Conservation (phyloP, 1,284 basidiomycete genomes). For the Anthracocystis panici-leucophaei region DNA sequence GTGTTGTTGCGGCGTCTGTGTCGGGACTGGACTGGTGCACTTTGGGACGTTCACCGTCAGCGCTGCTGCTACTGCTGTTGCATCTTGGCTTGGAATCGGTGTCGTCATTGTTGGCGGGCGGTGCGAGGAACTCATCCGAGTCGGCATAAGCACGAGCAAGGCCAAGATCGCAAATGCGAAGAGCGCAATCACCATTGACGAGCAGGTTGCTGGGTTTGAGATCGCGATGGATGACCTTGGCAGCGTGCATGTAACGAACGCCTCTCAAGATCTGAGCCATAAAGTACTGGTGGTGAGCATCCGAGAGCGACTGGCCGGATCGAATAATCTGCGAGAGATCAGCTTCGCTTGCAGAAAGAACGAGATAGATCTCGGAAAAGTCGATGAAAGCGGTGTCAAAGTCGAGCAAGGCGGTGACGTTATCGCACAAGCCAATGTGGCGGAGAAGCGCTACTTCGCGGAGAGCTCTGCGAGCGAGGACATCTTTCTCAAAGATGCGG, state of each 20-base stretch:
- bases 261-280: constrained; percentile 67
- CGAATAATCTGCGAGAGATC: constrained; percentile 68
- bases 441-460: constrained; percentile 65
- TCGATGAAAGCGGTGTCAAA: constrained; percentile 69
- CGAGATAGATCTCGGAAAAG: constrained; percentile 68
- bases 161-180: constrained; percentile 67
- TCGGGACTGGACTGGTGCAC: neutral
- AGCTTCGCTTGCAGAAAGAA: constrained; percentile 66
- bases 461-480: constrained; percentile 64
- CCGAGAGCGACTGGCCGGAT: constrained; percentile 63
- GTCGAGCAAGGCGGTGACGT: constrained; percentile 65
- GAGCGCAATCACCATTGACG: constrained; percentile 67
- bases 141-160: constrained; percentile 63
- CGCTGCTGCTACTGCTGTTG: constrained; percentile 29
- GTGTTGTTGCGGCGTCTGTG: constrained; percentile 5
- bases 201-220: constrained; percentile 69
- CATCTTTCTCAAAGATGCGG: constrained; percentile 66
- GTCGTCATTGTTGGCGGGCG: constrained; percentile 24
- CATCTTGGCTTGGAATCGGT: constrained; percentile 16
- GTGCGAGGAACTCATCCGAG: constrained; percentile 24
- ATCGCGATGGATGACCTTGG: constrained; percentile 67
- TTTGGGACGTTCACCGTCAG: constrained; percentile 15
- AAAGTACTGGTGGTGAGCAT: constrained; percentile 68
- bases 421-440: constrained; percentile 62
- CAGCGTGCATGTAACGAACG: constrained; percentile 65